These are phyloP conservation scores for Fusarium brachygibbosum DNA, from an alignment of 2,329 filamentous ascomycete genomes.

Conservation along the genomic window DNA sequence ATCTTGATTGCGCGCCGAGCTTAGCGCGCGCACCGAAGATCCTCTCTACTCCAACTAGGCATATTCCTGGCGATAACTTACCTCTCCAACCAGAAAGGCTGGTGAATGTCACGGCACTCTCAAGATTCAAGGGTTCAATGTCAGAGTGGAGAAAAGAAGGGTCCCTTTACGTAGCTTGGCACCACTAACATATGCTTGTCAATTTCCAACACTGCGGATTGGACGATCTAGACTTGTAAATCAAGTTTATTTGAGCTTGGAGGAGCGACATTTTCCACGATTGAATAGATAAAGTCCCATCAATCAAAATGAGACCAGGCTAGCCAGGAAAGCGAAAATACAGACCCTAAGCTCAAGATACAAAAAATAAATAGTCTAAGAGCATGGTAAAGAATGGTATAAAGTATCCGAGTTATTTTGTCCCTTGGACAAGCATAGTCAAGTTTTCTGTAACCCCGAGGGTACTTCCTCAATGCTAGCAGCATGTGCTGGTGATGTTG, in stretches of 20 bases:
- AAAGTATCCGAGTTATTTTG: too few relatives aligned
- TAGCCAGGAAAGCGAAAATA: too few relatives aligned
- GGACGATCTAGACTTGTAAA: slow-evolving; percentile 32
- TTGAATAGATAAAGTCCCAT: background rate
- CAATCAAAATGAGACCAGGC: background rate
- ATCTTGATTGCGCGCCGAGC: slow-evolving; percentile 20
- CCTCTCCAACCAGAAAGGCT: slow-evolving; percentile 33
- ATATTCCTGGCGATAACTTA: slow-evolving; percentile 13
- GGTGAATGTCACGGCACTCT: slow-evolving; percentile 13
- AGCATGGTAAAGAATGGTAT: too few relatives aligned
- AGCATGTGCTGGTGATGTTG: background rate
- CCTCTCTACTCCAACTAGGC: slow-evolving; percentile 8
- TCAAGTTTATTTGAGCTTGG: slow-evolving; percentile 26
- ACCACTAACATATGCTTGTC: slow-evolving; percentile 38
- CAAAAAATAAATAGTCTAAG: too few relatives aligned
- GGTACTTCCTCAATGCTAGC: too few relatives aligned
- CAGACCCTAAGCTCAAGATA: too few relatives aligned
- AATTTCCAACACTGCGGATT: slow-evolving; percentile 21
- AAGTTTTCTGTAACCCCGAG: too few relatives aligned
- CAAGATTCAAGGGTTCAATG: slow-evolving; percentile 32
- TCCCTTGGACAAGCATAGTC: too few relatives aligned
- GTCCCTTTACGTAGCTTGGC: slow-evolving; percentile 19
- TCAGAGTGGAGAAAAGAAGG: slow-evolving; percentile 29
- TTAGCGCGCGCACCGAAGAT: slow-evolving; percentile 40
- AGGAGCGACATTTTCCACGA: background rate